These are phyloP conservation scores for Ocimum tenuiflorum DNA, from an alignment of 257 asterid species.

Conservation along the genomic window DNA sequence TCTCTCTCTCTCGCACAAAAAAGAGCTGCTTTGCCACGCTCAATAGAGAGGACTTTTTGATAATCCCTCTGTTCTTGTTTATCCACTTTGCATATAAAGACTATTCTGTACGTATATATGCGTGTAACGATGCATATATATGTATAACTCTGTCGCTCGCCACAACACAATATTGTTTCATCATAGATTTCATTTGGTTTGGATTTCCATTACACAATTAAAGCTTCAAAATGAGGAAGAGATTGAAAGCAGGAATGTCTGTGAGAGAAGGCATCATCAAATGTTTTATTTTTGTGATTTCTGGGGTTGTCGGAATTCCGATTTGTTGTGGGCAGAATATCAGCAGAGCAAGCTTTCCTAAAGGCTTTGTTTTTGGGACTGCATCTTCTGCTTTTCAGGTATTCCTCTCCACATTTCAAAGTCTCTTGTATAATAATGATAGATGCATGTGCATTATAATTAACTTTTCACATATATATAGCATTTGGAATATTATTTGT, in stretches of 20 bases:
- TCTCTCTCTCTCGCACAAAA: background rate
- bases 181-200: too few relatives aligned
- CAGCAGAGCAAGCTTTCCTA: conserved; percentile 58
- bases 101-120: background rate
- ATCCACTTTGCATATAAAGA: background rate
- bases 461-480: background rate
- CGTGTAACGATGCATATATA: background rate
- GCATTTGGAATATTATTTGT: background rate
- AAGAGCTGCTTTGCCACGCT: conserved; percentile 6
- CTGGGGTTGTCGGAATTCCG: conserved; percentile 26
- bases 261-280: conserved; percentile 7
- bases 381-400: conserved; percentile 94
- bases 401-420: background rate
- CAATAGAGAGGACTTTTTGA: background rate
- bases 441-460: too few relatives aligned
- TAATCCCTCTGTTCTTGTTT: conserved; percentile 7
- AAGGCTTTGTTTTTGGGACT: conserved; percentile 83
- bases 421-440: too few relatives aligned
- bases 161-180: background rate
- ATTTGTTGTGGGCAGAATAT: conserved; percentile 32
- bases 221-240: background rate
- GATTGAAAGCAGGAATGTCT: too few relatives aligned
- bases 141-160: too few relatives aligned
- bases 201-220: background rate
- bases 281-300: conserved; percentile 8